Evolutionary conservation across 2,329 filamentous ascomycete genomes (phyloP).

Genomic region (Hymenoscyphus albidus): DNA sequence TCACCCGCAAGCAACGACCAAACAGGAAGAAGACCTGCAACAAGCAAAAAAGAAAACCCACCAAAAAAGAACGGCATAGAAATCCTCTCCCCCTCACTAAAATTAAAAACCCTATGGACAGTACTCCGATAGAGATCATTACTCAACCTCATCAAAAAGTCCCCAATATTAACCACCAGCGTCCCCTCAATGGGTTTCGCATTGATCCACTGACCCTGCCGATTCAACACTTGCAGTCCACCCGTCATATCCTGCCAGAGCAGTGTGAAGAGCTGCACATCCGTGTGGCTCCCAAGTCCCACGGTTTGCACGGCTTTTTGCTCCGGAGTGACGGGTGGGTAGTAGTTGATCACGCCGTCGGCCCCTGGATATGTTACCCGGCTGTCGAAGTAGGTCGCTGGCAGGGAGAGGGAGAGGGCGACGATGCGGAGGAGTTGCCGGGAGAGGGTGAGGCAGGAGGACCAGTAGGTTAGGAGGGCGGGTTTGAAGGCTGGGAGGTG

Average conservation of each 20-base stretch:
- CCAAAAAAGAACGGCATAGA: constrained; percentile 57
- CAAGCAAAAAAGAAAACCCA: constrained; percentile 21
- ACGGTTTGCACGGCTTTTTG: constrained; percentile 34
- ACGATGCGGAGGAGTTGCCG: constrained; percentile 50
- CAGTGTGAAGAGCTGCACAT: constrained; percentile 48
- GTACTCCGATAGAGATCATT: constrained; percentile 50
- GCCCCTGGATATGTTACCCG: constrained; percentile 49
- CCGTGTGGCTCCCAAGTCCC: constrained; percentile 45
- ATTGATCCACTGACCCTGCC: constrained; percentile 43
- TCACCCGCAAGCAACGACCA: too few relatives aligned
- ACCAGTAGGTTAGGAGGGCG: constrained; percentile 46
- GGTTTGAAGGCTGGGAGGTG: constrained; percentile 31
- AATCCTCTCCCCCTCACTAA: constrained; percentile 40
- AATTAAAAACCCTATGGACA: constrained; percentile 48
- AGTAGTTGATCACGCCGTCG: constrained; percentile 44
- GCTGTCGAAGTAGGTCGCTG: constrained; percentile 52
- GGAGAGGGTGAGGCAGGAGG: constrained; percentile 46
- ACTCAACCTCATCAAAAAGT: constrained; percentile 48
- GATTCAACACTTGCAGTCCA: constrained; percentile 42
- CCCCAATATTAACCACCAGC: constrained; percentile 50
- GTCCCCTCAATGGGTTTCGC: constrained; percentile 44
- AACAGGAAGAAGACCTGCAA: too few relatives aligned
- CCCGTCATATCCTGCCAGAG: constrained; percentile 45
- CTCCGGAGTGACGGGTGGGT: constrained; percentile 38
- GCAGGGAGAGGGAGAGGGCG: constrained; percentile 50